A percentile compares a stretch with the other conserved stretches of the same genome.
Conservation (phyloP, 2,329 filamentous ascomycete genomes). For the Fusarium sp. region DNA sequence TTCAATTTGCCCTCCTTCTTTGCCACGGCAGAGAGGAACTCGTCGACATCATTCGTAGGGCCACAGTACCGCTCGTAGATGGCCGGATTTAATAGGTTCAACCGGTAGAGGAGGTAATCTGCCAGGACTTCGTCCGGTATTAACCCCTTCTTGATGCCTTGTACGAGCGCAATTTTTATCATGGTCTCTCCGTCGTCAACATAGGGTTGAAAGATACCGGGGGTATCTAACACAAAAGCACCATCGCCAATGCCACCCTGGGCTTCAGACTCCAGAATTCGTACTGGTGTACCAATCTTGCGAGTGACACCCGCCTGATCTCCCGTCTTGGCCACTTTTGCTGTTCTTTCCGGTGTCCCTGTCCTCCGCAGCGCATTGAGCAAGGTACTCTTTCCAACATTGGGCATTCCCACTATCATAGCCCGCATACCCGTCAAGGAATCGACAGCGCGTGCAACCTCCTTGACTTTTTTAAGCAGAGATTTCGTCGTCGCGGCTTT, state of each 20-base stretch:
- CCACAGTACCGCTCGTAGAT: slow-evolving; percentile 74
- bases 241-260: slow-evolving; percentile 66
- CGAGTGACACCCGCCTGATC: slow-evolving; percentile 91
- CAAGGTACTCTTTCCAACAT: slow-evolving; percentile 96
- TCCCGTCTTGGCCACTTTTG: slow-evolving; percentile 85
- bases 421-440: slow-evolving; percentile 86
- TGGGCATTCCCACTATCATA: slow-evolving; percentile 96
- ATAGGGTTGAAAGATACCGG: slow-evolving; percentile 95
- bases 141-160: slow-evolving; percentile 90
- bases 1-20: slow-evolving; percentile 81
- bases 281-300: slow-evolving; percentile 86
- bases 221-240: slow-evolving; percentile 91
- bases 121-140: slow-evolving; percentile 83
- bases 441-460: slow-evolving; percentile 55
- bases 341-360: slow-evolving; percentile 65
- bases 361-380: slow-evolving; percentile 85
- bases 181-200: slow-evolving; percentile 88
- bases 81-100: slow-evolving; percentile 77
- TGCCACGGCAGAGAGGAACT: slow-evolving; percentile 80
- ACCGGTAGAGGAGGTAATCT: slow-evolving; percentile 89
- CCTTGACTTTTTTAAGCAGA: slow-evolving; percentile 58
- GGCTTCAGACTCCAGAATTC: slow-evolving; percentile 70
- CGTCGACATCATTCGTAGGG: slow-evolving; percentile 88
- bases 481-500: slow-evolving; percentile 52
- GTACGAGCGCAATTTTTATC: slow-evolving; percentile 94